Conservation (phyloP, 371 early-diverging fungal genomes). For the Globomyces sp. region DNA sequence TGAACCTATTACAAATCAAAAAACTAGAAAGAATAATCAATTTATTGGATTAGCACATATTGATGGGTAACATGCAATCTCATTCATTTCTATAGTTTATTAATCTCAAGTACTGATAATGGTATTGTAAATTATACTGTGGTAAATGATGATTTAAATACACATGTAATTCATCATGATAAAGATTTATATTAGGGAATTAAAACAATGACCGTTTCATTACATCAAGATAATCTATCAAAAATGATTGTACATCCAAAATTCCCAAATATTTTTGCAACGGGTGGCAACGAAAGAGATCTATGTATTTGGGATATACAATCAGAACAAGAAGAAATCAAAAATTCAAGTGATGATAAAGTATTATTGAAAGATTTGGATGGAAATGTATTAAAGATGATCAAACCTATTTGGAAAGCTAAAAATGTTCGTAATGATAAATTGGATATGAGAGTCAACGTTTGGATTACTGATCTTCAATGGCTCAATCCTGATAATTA, state of each 20-base stretch:
- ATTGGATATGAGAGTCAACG: constrained; percentile 77
- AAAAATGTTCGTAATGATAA: constrained; percentile 65
- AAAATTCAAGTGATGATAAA: constrained; percentile 24
- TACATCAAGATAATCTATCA: constrained; percentile 51
- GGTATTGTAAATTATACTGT: constrained; percentile 16
- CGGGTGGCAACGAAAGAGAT: constrained; percentile 85
- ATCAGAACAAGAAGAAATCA: constrained; percentile 21
- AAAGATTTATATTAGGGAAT: constrained; percentile 2
- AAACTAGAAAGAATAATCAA: constrained; percentile 28
- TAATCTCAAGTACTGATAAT: constrained; percentile 36
- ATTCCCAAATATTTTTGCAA: constrained; percentile 68
- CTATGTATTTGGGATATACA: constrained; percentile 71
- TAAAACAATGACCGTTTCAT: not conserved
- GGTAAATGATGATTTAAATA: constrained; percentile 31
- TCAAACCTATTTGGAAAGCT: constrained; percentile 43
- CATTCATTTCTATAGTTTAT: constrained; percentile 23
- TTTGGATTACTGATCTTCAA: constrained; percentile 84
- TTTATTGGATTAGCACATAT: constrained; percentile 65
- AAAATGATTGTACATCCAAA: constrained; percentile 68
- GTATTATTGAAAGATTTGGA: constrained; percentile 24
- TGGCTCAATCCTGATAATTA: constrained; percentile 29
- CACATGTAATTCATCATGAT: constrained; percentile 23
- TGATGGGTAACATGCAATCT: constrained; percentile 29
- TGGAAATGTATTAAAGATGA: not conserved
- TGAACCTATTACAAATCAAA: constrained; percentile 43